These are phyloP conservation scores for Kluyveromyces sp. DNA, from an alignment of 1,139 yeast genomes.

Conservation along the genomic window DNA sequence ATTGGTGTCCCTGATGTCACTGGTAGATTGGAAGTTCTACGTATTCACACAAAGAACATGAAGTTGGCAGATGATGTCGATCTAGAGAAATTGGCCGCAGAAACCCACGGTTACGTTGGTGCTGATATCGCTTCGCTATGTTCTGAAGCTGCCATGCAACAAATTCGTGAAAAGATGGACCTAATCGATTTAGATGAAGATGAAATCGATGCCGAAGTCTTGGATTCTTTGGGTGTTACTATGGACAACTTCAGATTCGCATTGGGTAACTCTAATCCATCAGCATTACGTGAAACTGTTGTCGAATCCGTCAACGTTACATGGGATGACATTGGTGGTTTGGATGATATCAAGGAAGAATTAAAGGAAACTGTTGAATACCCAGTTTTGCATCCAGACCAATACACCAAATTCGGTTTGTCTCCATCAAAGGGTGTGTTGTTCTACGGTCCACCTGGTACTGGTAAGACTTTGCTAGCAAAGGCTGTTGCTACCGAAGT, in stretches of 20 bases:
- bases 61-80: conserved; percentile 92
- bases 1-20: conserved; percentile 99
- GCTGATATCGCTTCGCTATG: conserved; percentile 90
- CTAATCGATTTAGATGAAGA: conserved; percentile 95
- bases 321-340: conserved; percentile 81
- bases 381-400: conserved; percentile 98
- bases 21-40: conserved; percentile 92
- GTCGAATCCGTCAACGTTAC: conserved; percentile 97
- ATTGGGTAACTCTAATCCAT: conserved; percentile 94
- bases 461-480: conserved; percentile 95
- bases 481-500: conserved; percentile 98
- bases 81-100: conserved; percentile 81
- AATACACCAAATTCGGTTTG: conserved; percentile 94
- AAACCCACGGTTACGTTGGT: conserved; percentile 98
- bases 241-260: conserved; percentile 99
- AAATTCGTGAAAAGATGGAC: conserved; percentile 99
- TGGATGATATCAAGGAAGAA: conserved; percentile 91
- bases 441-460: conserved; percentile 99
- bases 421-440: conserved; percentile 97
- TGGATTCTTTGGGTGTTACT: conserved; percentile 94
- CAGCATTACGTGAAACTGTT: conserved; percentile 98
- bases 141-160: conserved; percentile 98
- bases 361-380: conserved; percentile 97
- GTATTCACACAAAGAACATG: conserved; percentile 95
- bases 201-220: conserved; percentile 90